Evolutionary conservation across 768 basidiomycete species (phyloP), one percentile per base, ranked within the genome.

Genomic region (Mycena metata): DNA sequence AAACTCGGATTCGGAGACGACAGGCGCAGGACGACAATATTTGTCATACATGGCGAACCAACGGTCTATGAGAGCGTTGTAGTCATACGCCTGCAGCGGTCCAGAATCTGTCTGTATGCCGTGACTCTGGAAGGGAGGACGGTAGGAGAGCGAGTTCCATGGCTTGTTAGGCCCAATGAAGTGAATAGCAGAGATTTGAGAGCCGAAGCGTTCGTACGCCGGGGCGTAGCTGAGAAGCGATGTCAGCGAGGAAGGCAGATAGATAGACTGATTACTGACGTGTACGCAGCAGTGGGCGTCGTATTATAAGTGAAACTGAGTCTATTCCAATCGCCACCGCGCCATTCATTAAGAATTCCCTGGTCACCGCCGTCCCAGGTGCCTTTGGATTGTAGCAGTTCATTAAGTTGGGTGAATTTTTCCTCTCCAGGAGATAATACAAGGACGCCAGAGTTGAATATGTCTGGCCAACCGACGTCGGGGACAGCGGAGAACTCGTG

Each of bases 301-400:
- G 96, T 98, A 79, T 99, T 99, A 83, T 98, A 99, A 46, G 91
- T 95, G 81, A 99, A 99, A 77, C 96, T 96, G 72, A 99, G 90
- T 73, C 96, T 87, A 74, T 98, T 89, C 98, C 98, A 99, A 76
- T 94, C 79, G 21, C 78, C 79, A 36, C 91, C 90, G 72, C 93
- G 85, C 96, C 96, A 98, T 83, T 99, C 96, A 75, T 99, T 99
- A 71, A 99, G 85, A 69, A 98, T 82, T 17, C 98, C 98, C 79
- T 99, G 98, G 81, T 99, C 98, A n/a, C 96, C 98, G 11, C 98
- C 98, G 75, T 98, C 97, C 92, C 96, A 98, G 50, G 90, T 92
- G 17, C 96, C 97, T 73, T 91, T 92, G 19, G 88, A 81, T 69
- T 89, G 88, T 68, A 96, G 84, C 64, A 98, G 84, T 17, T 85